phyloP scores from a whole-genome alignment of 768 basidiomycete genomes.

The Flagelloscypha sp. region DNA sequence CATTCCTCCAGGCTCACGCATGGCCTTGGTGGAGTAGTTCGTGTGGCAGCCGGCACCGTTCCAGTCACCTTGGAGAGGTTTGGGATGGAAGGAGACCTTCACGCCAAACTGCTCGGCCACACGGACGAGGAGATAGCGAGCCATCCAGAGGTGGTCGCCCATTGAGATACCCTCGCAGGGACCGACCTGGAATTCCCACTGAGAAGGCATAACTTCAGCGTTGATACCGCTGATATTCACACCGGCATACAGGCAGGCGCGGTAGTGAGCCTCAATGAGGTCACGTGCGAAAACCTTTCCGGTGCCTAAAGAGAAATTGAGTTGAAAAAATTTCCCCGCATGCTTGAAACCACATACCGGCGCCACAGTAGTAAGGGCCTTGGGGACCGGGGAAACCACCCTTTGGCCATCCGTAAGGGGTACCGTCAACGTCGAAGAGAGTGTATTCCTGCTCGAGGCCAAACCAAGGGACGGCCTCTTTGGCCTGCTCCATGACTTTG shows the following conservation, averaged over 20 bases:
- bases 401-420: slow-evolving; percentile 94
- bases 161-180: slow-evolving; percentile 96
- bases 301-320: slow-evolving; percentile 49
- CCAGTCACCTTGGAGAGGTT: slow-evolving; percentile 96
- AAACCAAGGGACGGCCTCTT: slow-evolving; percentile 84
- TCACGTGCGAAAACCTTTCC: slow-evolving; percentile 98
- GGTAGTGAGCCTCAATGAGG: slow-evolving; percentile 98
- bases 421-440: slow-evolving; percentile 86
- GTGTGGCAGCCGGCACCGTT: slow-evolving; percentile 99
- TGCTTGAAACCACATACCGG: slow-evolving; percentile 49
- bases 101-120: slow-evolving; percentile 96
- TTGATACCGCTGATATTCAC: slow-evolving; percentile 99
- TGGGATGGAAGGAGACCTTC: slow-evolving; percentile 99
- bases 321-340: slow-evolving; percentile 10
- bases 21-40: slow-evolving; percentile 92
- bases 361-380: slow-evolving; percentile 99
- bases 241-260: slow-evolving; percentile 89
- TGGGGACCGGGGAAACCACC: slow-evolving; percentile 99
- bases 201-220: slow-evolving; percentile 98
- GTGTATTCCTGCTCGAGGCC: slow-evolving; percentile 99
- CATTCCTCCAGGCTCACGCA: slow-evolving; percentile 93
- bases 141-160: slow-evolving; percentile 99
- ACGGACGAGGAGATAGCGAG: slow-evolving; percentile 90
- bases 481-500: slow-evolving; percentile 93
- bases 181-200: slow-evolving; percentile 99